Evolutionary conservation across 2,329 filamentous ascomycete genomes (phyloP).

Genomic region (Neofusicoccum laricinum): DNA sequence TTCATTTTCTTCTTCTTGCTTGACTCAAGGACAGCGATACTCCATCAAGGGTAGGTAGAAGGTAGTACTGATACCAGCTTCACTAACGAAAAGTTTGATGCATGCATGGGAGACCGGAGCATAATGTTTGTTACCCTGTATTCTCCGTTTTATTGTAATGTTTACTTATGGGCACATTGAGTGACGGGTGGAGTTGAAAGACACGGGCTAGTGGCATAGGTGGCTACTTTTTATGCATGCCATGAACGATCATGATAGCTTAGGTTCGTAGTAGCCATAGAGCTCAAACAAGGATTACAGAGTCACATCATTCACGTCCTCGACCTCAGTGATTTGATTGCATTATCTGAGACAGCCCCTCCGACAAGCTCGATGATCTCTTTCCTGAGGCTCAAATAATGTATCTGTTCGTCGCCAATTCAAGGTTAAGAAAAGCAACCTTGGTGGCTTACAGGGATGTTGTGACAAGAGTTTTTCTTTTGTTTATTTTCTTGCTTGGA

Average conservation of each 20-base stretch:
- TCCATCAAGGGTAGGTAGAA: background rate
- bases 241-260: background rate
- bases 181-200: background rate
- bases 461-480: too few species aligned
- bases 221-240: background rate
- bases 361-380: too few species aligned
- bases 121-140: background rate
- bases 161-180: slow-evolving; percentile 3
- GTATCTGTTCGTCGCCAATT: too few species aligned
- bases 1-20: background rate
- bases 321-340: too few species aligned
- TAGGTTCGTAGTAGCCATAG: background rate
- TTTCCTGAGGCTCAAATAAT: too few species aligned
- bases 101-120: background rate
- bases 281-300: background rate
- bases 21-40: background rate
- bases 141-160: background rate
- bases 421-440: too few species aligned
- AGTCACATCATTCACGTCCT: too few species aligned
- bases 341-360: too few species aligned
- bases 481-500: too few species aligned
- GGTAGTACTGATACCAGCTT: slow-evolving; percentile 6
- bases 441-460: too few species aligned
- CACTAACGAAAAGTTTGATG: slow-evolving; percentile 12
- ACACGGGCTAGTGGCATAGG: background rate